Evolutionary conservation across 768 basidiomycete genomes (phyloP).

Genomic region (Kwoniella europaea): DNA sequence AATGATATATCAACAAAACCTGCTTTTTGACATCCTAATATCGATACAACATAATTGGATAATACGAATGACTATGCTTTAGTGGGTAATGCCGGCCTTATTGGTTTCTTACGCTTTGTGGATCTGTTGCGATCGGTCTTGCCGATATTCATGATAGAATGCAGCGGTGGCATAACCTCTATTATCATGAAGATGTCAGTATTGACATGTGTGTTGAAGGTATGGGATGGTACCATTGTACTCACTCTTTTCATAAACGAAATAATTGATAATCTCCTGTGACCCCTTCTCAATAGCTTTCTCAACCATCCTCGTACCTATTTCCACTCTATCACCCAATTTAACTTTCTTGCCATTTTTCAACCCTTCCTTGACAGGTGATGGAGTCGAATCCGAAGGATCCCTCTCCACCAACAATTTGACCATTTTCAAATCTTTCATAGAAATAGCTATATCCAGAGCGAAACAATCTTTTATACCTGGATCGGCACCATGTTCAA

Average conservation of each 20-base stretch:
- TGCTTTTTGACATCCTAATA: neutral
- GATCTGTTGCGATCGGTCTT: slow-evolving; percentile 9
- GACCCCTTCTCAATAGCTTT: slow-evolving; percentile 45
- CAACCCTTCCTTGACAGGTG: slow-evolving; percentile 2
- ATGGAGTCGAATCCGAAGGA: slow-evolving; percentile 29
- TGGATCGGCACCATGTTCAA: slow-evolving; percentile 75
- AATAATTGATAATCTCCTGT: slow-evolving; percentile 53
- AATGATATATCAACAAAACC: neutral
- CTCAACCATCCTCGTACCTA: slow-evolving; percentile 38
- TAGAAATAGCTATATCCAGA: slow-evolving; percentile 74
- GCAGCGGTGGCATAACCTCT: slow-evolving; percentile 45
- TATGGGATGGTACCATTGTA: neutral
- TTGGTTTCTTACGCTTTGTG: slow-evolving; percentile 10
- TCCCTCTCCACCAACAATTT: slow-evolving; percentile 75
- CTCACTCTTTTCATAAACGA: slow-evolving; percentile 55
- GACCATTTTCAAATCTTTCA: slow-evolving; percentile 71
- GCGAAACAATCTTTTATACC: slow-evolving; percentile 67
- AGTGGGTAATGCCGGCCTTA: neutral
- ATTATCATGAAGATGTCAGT: neutral
- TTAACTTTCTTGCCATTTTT: slow-evolving; percentile 25
- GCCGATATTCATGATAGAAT: slow-evolving; percentile 45
- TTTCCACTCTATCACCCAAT: slow-evolving; percentile 31
- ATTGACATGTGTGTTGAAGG: neutral
- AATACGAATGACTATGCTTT: neutral
- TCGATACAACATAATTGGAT: neutral